Evolutionary conservation across 2,329 filamentous ascomycete genomes (phyloP), one percentile per base, ranked within the genome.

Genomic region (Claviceps africana): DNA sequence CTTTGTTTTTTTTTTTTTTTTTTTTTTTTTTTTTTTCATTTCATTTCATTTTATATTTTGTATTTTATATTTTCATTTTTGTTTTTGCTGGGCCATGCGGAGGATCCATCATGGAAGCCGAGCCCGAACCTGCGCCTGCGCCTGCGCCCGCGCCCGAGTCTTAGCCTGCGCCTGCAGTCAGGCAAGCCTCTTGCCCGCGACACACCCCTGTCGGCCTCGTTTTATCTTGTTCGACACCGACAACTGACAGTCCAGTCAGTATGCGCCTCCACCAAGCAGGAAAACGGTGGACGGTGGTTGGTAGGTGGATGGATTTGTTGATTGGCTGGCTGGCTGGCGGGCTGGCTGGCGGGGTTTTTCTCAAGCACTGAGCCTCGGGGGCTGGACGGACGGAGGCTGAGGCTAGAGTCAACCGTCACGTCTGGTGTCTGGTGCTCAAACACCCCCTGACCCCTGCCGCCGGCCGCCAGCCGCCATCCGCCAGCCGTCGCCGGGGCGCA

Each of bases 141-240:
- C n/a, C n/a, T 45, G 43, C 25, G 9, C 9, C 15, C 45, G 17
- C n/a, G 21, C n/a, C 30, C 15, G 11, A 17, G 35, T 17, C 35
- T 5, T 11, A 37, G 35, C 11, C 35, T n/a, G n/a, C n/a, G 10
- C 35, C 21, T 21, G 9, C 40, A 43, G 40, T 43, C n/a, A 31
- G 9, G 30, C 9, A 15, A 40, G 13, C 7, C 3, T 33, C 21
- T 28, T 21, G 47, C 51, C 40, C n/a, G 47, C 46, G 48, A 47
- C 47, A 47, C 30, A 47, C 42, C 51, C 51, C 33, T 53, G 51
- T 45, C 46, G 19, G 7, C 10, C n/a, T 21, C 45, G 51, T 53
- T 40, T 53, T 53, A 31, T 33, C 43, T 50, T 31, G 42, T 47
- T 44, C 2, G 17, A 44, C 39, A 30, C 43, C 22, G 43, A 30